phyloP scores from a whole-genome alignment of 2,329 filamentous ascomycete genomes.

The Dryadomyces sulphureus region DNA sequence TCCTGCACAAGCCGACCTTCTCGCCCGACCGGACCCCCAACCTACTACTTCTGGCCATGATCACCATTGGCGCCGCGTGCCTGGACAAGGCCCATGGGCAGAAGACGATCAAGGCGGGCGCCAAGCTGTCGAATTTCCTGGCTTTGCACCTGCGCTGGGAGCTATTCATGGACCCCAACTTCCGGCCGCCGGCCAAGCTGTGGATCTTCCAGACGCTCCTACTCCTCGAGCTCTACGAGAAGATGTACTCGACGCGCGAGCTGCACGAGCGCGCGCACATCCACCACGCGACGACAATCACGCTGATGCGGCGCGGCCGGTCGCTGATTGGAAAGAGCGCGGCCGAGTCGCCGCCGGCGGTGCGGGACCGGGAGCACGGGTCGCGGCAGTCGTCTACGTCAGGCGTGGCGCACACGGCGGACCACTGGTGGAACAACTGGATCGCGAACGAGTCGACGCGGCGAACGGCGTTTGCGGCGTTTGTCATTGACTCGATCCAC shows the following conservation, averaged over 20 bases:
- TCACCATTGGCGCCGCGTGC: slow-evolving; percentile 83
- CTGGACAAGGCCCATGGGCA: slow-evolving; percentile 69
- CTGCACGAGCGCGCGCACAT: slow-evolving; percentile 92
- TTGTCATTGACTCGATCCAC: slow-evolving; percentile 89
- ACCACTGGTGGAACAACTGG: slow-evolving; percentile 94
- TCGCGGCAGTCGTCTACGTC: slow-evolving; percentile 49
- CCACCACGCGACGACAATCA: slow-evolving; percentile 89
- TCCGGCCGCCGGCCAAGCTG: slow-evolving; percentile 79
- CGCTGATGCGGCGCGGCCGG: slow-evolving; percentile 84
- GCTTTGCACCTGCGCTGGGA: slow-evolving; percentile 93
- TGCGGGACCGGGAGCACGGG: slow-evolving; percentile 38
- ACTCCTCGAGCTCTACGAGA: slow-evolving; percentile 85
- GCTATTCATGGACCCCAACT: slow-evolving; percentile 83
- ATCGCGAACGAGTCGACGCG: slow-evolving; percentile 86
- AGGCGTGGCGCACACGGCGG: slow-evolving; percentile 50
- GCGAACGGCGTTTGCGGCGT: slow-evolving; percentile 82
- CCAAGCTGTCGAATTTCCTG: slow-evolving; percentile 75
- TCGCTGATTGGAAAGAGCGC: slow-evolving; percentile 78
- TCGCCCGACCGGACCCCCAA: slow-evolving; percentile 75
- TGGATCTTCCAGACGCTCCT: slow-evolving; percentile 92
- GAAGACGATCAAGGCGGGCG: slow-evolving; percentile 59
- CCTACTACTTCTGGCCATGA: slow-evolving; percentile 71
- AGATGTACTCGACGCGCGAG: slow-evolving; percentile 88
- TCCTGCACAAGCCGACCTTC: slow-evolving; percentile 89
- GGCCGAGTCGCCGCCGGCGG: slow-evolving; percentile 68